Base-by-base conservation (phyloP, 116 monocot species). In the Dioscorea cayenensis region DNA sequence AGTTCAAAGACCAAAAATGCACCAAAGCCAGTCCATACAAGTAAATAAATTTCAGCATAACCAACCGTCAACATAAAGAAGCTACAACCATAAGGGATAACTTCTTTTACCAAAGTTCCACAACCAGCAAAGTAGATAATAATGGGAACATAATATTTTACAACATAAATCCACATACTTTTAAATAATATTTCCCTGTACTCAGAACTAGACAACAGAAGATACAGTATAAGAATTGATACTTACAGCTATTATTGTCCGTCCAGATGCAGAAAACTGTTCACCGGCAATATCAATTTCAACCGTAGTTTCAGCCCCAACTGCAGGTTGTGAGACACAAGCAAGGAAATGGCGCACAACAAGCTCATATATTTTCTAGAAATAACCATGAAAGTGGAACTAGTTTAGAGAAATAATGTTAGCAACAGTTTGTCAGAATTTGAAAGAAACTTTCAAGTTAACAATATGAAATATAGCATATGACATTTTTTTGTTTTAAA, bases 291-390 rank as follows among this genome's bases (percentile, higher is more conserved):
- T 92, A 76, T 96, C 96, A 72, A 96, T 88, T 72, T 96, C 92
- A 70, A 96, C 90, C 43, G 77, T 86, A 67, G 96, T 96, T 83
- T 88, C 92, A 81, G 96, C 90, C 66, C 96, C 96, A 25, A 92
- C 84, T 72, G 96, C 96, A 43, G 96, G 96, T 77, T 96, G 92
- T 62, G 96, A 96, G 59, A 88, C 90, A 78, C 96, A 96, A 49
- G 96, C 92, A 80, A 96, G 88, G 71, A 96, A 96, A 82, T 96
- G 96, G 18, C 96, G 96, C 32, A 92, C 92, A 65, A 92, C 88
- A 77, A 96, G 87, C 75, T 92, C 96, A 86, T 95, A 95, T 60
- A 95, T 75, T 78, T 79, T 92, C 95, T 95, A 87, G 9, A 75
- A 50, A 51, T 6, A 60, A 60, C 64, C 48, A 75, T 67, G 37